Evolutionary conservation across 768 basidiomycete species (phyloP), one percentile per base, ranked within the genome.

Genomic region (Hygrocybe coccinea): DNA sequence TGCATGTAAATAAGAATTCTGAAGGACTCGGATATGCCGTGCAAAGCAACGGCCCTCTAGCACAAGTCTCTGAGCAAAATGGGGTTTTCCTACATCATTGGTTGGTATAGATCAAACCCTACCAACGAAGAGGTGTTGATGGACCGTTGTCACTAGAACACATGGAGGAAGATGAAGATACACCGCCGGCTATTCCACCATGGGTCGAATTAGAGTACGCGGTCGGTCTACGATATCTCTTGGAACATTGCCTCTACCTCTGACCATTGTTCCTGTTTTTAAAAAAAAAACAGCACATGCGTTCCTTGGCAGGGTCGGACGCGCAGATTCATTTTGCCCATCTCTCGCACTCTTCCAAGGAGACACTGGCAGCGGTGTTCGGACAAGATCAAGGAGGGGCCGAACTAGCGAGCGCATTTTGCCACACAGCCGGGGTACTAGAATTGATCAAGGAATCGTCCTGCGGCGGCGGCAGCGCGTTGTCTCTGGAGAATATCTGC

Each of bases 191-290:
- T 2, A 80, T 91, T 39, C 89, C 89, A 19, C 83, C 82, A 12
- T 98, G 95, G 95, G 95, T 97, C 33, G 82, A 87, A 62, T 81
- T 97, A 46, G 95, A 97, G 77, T 97, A 95, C 67, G 78, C 79
- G 64, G 91, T 89, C 55, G 57, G 79, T 73, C 56, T 25, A 29
- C 51, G 43, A 39, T 34, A 48, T n/a, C 44, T 12, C 14, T 17
- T 9, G 17, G 8, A 17, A 25, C 21, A 49, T 35, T 51, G 48
- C 35, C n/a, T 38, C 50, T n/a, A n/a, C 35, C 36, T 29, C 8
- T 29, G 4, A 29, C 29, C 29, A 4, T 8, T 29, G 3, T 29
- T 29, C 8, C 8, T 29, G 3, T 29, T 29, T 29, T 29, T 3
- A n/a, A n/a, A n/a, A n/a, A n/a, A 50, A 15, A 25, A 38, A 19